Base-by-base conservation (phyloP, 345 rosid genomes). In the Pelargonium nanum region DNA sequence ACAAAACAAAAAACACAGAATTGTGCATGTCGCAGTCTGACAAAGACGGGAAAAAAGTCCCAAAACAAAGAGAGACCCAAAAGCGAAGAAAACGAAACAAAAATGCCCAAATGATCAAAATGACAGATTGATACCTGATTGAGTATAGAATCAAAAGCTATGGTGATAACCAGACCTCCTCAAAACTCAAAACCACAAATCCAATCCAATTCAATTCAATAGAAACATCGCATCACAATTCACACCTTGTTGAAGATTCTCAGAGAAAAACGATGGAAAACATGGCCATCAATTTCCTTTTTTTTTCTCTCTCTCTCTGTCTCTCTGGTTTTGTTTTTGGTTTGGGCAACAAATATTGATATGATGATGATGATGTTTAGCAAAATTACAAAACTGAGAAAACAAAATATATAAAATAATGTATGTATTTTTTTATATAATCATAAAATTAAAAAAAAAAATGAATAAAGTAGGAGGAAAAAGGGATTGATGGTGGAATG, bases 71-170 rank as follows among this genome's bases (percentile, higher is more conserved):
- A 55, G 26, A 64, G 56, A 69, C 8, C 62, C 44, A 45, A 12
- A 26, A 26, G 50, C 15, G 52, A 71, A 64, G 61, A 61, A 70
- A 72, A 74, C 68, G 60, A 57, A 60, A 44, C 26, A 56, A 62
- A 63, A 32, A 61, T 28, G 6, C 15, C 26, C 26, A 55, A 57
- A 64, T 66, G 66, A 71, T 61, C 63, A 60, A 55, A 75, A 74
- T 75, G 76, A 59, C 77, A 30, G 24, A 66, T 59, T 24, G 23
- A 53, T 71, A 82, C 95, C 91, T 77, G 81, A 78, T 78, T 78
- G 88, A 80, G 87, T 71, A 70, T 64, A 59, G 78, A 71, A 81
- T 68, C 62, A 77, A 70, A 40, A 77, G 72, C 69, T 20, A 34
- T 64, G 80, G 62, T 68, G 71, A 71, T 61, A 65, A 78, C 59